Evolutionary conservation across 371 early-diverging fungal species (phyloP), one percentile per base, ranked within the genome.

Genomic region (Funneliformis caledonium): DNA sequence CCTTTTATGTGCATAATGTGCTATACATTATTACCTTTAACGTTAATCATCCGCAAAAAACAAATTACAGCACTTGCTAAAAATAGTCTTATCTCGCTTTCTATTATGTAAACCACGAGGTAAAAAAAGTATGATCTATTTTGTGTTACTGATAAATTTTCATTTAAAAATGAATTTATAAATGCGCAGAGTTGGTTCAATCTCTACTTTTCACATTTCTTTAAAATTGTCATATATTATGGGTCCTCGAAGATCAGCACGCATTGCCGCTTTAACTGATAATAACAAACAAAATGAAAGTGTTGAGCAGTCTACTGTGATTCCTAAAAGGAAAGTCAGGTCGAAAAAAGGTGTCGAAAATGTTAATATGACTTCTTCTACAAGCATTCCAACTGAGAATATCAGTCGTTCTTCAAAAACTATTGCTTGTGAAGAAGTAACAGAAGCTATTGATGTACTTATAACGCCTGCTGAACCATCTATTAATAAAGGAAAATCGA

Each of bases 181-280:
- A 26, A 26, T 26, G 26, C 26, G 26, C 26, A 26, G 19, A 52
- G 52, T 16, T 52, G 52, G 19, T 19, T 52, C 56, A 56, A 56
- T 19, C 19, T 56, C 56, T 56, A 56, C 6, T 37, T 37, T 3
- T 37, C 37, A 37, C 37, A 37, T 37, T 37, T 37, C 3, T 37
- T 37, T 37, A 37, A 52, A 4, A 2, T 56, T 16, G 4, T 16
- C 14, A 16, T 56, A 56, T 56, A 69, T 11, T 3, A 43, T 70
- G 70, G 9, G 43, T n/a, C 70, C 45, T 43, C 47, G 70, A 19
- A 70, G 70, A 70, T 70, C 70, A n/a, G 11, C 70, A 43, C 70
- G 70, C 10, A 70, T 70, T n/a, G 70, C 70, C 37, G 3, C 37
- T 37, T 37, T 37, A 37, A 37, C 37, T n/a, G 19, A 37, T 5